phyloP scores from a whole-genome alignment of 495 filamentous ascomycete genomes.

The Clohesyomyces aquaticus region DNA sequence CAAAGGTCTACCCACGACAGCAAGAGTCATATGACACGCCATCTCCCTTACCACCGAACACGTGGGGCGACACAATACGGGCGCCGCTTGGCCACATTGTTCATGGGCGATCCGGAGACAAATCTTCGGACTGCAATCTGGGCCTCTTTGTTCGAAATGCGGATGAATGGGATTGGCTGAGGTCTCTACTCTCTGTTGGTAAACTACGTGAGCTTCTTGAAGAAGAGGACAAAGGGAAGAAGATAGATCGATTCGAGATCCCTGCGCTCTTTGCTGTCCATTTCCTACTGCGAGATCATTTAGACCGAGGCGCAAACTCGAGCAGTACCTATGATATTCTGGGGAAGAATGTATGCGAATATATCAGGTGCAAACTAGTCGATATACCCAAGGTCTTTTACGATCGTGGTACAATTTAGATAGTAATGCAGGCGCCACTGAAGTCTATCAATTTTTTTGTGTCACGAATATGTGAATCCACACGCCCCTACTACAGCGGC shows the following conservation, averaged over 20 bases:
- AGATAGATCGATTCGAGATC: constrained; percentile 24
- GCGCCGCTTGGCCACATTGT: constrained; percentile 54
- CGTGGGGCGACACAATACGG: constrained; percentile 50
- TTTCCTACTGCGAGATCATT: constrained; percentile 21
- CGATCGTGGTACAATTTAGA: constrained; percentile 18
- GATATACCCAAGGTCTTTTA: constrained; percentile 23
- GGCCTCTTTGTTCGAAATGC: constrained; percentile 19
- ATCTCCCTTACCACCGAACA: constrained; percentile 30
- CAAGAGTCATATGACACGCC: constrained; percentile 43
- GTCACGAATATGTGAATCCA: too few species aligned
- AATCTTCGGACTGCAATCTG: constrained; percentile 34
- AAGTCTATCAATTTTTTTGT: not conserved
- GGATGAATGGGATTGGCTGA: constrained; percentile 24
- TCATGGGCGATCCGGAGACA: constrained; percentile 58
- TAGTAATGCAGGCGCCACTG: not conserved
- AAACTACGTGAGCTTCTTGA: constrained; percentile 16
- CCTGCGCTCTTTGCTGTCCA: constrained; percentile 13
- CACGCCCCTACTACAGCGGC: too few species aligned
- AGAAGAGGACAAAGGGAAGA: constrained; percentile 18
- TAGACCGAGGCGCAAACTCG: constrained; percentile 20
- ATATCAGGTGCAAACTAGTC: constrained; percentile 18
- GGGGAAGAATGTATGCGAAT: constrained; percentile 30
- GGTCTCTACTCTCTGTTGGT: constrained; percentile 9
- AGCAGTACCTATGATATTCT: constrained; percentile 22
- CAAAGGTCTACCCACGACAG: constrained; percentile 2